Conservation (phyloP, 2,329 filamentous ascomycete species). For the Sordariomycetes sp. region DNA sequence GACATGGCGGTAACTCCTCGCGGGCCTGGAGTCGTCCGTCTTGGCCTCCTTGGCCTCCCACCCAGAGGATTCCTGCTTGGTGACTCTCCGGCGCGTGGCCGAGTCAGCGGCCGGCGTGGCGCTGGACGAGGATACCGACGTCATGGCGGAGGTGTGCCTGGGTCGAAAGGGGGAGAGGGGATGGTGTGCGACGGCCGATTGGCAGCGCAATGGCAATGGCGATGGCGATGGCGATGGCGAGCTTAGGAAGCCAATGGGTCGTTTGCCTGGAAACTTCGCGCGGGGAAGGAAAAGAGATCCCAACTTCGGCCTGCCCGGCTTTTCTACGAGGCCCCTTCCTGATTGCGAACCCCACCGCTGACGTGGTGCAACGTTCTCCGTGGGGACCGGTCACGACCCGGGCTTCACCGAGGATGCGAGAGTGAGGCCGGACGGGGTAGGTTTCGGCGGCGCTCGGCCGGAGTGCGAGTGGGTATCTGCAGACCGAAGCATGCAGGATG, state of each 20-base stretch:
- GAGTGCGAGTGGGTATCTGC: not conserved
- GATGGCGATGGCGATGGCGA: not conserved
- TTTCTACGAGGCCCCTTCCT: not conserved
- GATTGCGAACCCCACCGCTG: not conserved
- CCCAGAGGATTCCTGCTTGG: constrained; percentile 1
- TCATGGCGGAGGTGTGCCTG: not conserved
- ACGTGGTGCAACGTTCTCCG: not conserved
- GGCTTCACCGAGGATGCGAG: not conserved
- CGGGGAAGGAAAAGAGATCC: not conserved
- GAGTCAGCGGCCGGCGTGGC: not conserved
- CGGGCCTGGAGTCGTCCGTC: not conserved
- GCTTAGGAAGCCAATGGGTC: not conserved
- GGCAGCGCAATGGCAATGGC: not conserved
- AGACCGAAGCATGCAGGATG: not conserved
- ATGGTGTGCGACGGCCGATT: not conserved
- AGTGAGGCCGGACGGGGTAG: not conserved
- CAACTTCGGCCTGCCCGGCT: not conserved
- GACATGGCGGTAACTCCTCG: constrained; percentile 77
- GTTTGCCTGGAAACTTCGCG: not conserved
- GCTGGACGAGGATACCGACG: constrained; percentile 1
- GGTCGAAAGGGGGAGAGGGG: not conserved
- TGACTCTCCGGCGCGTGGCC: constrained; percentile 4
- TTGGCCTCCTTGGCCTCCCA: not conserved
- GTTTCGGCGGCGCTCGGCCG: not conserved
- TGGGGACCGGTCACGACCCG: not conserved